Percentiles rank a stretch among this genome's conserved stretches.
phyloP scores from a whole-genome alignment of 768 basidiomycete species.

The Pulveroboletus sp. region DNA sequence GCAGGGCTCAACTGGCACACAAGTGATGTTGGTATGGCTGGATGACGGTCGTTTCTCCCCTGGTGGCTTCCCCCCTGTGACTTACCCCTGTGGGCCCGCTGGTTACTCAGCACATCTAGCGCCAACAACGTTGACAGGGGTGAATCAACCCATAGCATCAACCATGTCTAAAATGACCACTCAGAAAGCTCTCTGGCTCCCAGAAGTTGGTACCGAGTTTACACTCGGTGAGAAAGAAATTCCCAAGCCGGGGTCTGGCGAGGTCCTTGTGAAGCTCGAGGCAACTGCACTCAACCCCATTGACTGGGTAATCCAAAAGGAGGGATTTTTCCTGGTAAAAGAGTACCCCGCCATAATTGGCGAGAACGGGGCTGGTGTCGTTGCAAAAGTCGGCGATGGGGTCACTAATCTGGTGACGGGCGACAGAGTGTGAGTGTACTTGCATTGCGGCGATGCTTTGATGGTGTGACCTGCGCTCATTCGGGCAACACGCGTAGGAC shows the following conservation, averaged over 20 bases:
- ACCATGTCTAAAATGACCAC: no score
- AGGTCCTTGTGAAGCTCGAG: slow-evolving; percentile 38
- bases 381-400: slow-evolving; percentile 32
- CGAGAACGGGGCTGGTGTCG: slow-evolving; percentile 34
- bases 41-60: no score
- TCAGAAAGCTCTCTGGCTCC: slow-evolving; percentile 16
- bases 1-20: no score
- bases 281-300: slow-evolving; percentile 42
- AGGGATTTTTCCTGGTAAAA: slow-evolving; percentile 16
- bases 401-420: slow-evolving; percentile 33
- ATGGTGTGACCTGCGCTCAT: no score
- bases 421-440: slow-evolving; percentile 21
- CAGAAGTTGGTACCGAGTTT: slow-evolving; percentile 3
- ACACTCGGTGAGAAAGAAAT: slow-evolving; percentile 13
- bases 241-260: slow-evolving; percentile 35
- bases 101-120: no score
- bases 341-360: slow-evolving; percentile 35
- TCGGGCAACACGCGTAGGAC: background rate
- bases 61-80: no score
- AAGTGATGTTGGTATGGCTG: no score
- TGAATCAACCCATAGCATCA: no score
- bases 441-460: no score
- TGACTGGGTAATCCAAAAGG: slow-evolving; percentile 22
- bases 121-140: no score
- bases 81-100: no score